Evolutionary conservation across 495 filamentous ascomycete species (phyloP).

Genomic region (Penicillium bovifimosum): DNA sequence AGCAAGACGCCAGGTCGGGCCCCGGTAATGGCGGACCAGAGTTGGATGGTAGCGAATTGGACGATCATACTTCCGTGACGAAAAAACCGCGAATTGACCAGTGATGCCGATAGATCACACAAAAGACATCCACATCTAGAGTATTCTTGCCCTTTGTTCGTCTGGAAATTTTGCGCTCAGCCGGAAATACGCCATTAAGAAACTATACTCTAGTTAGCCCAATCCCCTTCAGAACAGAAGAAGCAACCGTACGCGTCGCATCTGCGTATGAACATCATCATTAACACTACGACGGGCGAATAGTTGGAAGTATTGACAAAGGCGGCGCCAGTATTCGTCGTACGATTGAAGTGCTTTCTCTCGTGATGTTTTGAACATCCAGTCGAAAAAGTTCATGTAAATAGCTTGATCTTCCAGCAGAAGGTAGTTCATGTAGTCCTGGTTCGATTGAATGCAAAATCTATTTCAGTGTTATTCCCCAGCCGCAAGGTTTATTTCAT

Average conservation of each 20-base stretch:
- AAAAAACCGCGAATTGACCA: constrained; percentile 26
- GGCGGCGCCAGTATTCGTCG: constrained; percentile 26
- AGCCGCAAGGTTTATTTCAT: neutral
- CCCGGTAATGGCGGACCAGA: constrained; percentile 30
- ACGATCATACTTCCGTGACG: constrained; percentile 27
- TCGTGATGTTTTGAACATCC: constrained; percentile 24
- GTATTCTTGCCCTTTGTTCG: constrained; percentile 20
- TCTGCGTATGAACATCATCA: constrained; percentile 19
- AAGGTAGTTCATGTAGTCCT: constrained; percentile 26
- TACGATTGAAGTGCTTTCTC: constrained; percentile 26
- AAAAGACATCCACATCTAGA: constrained; percentile 23
- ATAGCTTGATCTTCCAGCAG: constrained; percentile 22
- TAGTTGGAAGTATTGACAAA: constrained; percentile 24
- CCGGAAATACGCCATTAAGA: constrained; percentile 1
- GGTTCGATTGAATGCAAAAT: constrained; percentile 26
- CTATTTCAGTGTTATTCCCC: constrained; percentile 14
- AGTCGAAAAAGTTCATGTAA: constrained; percentile 32
- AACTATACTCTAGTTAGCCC: constrained; percentile 9
- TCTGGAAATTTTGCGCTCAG: neutral
- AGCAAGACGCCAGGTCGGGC: constrained; percentile 24
- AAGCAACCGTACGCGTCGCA: constrained; percentile 14
- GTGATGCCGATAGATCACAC: constrained; percentile 21
- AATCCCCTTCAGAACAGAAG: neutral
- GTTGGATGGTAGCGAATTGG: constrained; percentile 23
- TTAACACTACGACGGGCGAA: constrained; percentile 17